phyloP scores from a whole-genome alignment of 176 grass and related monocot genomes.

The Aegilops tauschii region DNA sequence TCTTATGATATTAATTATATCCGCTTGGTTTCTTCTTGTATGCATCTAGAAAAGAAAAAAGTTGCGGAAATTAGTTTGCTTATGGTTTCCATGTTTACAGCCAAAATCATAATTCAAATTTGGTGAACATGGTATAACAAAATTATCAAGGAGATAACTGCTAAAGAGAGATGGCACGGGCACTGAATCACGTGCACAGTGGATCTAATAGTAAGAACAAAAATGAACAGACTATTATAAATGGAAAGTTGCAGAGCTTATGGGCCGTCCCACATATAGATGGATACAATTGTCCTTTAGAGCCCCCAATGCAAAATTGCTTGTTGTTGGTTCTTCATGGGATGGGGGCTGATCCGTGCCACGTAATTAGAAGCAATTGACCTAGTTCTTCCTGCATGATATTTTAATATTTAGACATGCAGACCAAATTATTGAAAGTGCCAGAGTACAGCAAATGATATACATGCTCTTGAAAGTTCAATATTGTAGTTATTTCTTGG shows the following conservation, averaged over 20 bases:
- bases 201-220: not conserved
- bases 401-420: slow-evolving; percentile 20
- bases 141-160: not conserved
- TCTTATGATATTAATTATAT: slow-evolving; percentile 50
- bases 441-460: slow-evolving; percentile 7
- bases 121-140: not conserved
- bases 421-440: slow-evolving; percentile 31
- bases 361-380: slow-evolving; percentile 66
- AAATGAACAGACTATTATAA: not conserved
- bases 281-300: slow-evolving; percentile 44
- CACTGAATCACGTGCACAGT: not conserved
- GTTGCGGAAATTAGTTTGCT: not conserved
- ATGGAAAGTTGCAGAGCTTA: not conserved
- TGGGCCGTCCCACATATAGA: slow-evolving; percentile 47
- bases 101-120: not conserved
- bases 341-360: slow-evolving; percentile 56
- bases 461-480: slow-evolving; percentile 93
- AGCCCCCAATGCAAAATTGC: slow-evolving; percentile 32
- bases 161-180: not conserved
- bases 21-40: slow-evolving; percentile 49
- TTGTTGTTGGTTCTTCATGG: slow-evolving; percentile 57
- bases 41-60: slow-evolving; percentile 23
- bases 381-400: slow-evolving; percentile 61
- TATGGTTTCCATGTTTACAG: not conserved
- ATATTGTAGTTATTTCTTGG: slow-evolving; percentile 65